Conservation (phyloP, 2,329 filamentous ascomycete genomes). For the Fusarium decemcellulare region DNA sequence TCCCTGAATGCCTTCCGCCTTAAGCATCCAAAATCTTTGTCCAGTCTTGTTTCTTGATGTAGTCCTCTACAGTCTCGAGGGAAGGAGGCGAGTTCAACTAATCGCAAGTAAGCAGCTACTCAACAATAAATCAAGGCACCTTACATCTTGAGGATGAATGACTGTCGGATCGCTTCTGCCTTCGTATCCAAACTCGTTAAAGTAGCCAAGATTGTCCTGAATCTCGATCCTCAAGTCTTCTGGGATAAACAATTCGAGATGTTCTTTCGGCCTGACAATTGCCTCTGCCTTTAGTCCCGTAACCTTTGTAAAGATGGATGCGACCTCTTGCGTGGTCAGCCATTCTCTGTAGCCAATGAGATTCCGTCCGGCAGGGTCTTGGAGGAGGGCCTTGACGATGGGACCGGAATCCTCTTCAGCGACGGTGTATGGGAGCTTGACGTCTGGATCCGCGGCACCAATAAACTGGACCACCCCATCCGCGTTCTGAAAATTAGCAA, state of each 20-base stretch:
- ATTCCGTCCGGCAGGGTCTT: constrained; percentile 35
- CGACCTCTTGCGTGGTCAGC: constrained; percentile 35
- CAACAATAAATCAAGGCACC: neutral
- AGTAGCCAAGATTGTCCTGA: constrained; percentile 20
- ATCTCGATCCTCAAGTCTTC: constrained; percentile 20
- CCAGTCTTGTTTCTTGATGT: constrained; percentile 33
- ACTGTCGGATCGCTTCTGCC: constrained; percentile 27
- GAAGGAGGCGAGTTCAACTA: constrained; percentile 10
- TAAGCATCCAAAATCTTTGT: constrained; percentile 5
- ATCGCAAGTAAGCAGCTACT: neutral
- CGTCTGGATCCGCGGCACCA: constrained; percentile 15
- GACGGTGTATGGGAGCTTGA: constrained; percentile 41
- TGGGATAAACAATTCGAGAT: neutral
- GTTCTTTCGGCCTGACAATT: neutral
- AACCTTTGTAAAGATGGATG: constrained; percentile 28
- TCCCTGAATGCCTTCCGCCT: too few relatives aligned
- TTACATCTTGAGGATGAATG: constrained; percentile 24
- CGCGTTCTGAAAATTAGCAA: constrained; percentile 12
- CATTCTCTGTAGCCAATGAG: constrained; percentile 42
- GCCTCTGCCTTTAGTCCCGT: constrained; percentile 22
- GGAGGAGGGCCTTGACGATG: constrained; percentile 39
- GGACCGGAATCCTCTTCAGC: constrained; percentile 44
- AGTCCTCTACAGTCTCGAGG: constrained; percentile 13
- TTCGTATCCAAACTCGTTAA: constrained; percentile 33
- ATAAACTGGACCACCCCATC: constrained; percentile 39